Conservation (phyloP, 78 protist species). For the Pigoraptor vietnamica region DNA sequence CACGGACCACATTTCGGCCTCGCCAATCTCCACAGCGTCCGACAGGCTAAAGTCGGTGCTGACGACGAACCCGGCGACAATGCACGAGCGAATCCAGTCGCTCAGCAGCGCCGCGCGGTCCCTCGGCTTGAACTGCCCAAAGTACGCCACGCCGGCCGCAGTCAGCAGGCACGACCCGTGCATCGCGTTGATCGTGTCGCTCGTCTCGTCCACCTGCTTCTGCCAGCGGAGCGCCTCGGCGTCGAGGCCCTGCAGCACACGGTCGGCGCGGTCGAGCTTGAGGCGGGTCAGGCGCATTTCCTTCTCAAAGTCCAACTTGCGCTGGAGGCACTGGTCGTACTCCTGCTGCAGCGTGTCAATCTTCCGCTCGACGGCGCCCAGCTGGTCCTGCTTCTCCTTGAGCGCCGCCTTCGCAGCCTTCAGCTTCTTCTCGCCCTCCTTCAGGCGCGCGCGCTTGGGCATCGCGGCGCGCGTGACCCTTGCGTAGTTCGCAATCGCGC, state of each 20-base stretch:
- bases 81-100: slow-evolving; percentile 49
- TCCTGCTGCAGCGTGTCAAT: slow-evolving; percentile 24
- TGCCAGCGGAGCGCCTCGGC: slow-evolving; percentile 70
- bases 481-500: slow-evolving; percentile 61
- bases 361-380: slow-evolving; percentile 41
- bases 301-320: slow-evolving; percentile 57
- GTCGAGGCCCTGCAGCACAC: slow-evolving; percentile 51
- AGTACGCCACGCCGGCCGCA: slow-evolving; percentile 67
- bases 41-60: slow-evolving; percentile 21
- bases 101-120: slow-evolving; percentile 31
- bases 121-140: slow-evolving; percentile 70
- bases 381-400: slow-evolving; percentile 7
- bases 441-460: slow-evolving; percentile 25
- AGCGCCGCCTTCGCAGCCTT: slow-evolving; percentile 1
- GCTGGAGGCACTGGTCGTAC: slow-evolving; percentile 55
- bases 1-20: slow-evolving; percentile 67
- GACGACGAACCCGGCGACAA: slow-evolving; percentile 15
- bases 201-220: slow-evolving; percentile 8
- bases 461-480: slow-evolving; percentile 46
- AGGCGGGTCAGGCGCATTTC: slow-evolving; percentile 26
- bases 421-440: slow-evolving; percentile 16
- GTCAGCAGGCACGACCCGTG: slow-evolving; percentile 62
- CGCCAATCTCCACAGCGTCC: slow-evolving; percentile 36
- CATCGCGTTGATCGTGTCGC: not conserved
- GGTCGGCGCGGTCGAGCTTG: slow-evolving; percentile 59